Conservation (phyloP, 208 protist genomes). For the Blastocrithidia nonstop region DNA sequence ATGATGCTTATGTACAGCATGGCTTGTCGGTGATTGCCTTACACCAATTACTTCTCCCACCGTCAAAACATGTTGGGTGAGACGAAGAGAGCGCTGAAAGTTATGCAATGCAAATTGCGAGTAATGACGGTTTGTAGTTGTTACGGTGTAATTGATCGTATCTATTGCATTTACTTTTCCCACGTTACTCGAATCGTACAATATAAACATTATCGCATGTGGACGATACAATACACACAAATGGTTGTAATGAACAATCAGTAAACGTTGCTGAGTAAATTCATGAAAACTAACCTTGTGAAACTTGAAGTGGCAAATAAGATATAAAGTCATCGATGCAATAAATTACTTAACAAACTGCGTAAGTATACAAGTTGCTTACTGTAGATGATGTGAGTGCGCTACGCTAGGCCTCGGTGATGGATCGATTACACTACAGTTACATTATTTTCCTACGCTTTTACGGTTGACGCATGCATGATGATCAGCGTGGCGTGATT, state of each 20-base stretch:
- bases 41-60: conserved; percentile 55
- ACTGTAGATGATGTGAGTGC: conserved; percentile 12
- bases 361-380: neutral
- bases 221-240: neutral
- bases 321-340: neutral
- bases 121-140: conserved; percentile 38
- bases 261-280: no score
- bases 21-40: conserved; percentile 51
- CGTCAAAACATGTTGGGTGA: conserved; percentile 9
- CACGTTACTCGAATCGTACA: conserved; percentile 4
- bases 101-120: conserved; percentile 39
- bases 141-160: conserved; percentile 50
- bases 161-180: conserved; percentile 49
- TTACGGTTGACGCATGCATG: conserved; percentile 72
- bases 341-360: neutral
- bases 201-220: neutral
- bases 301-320: neutral
- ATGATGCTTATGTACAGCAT: no score
- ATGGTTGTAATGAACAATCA: no score
- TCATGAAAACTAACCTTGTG: neutral
- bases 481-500: conserved; percentile 67
- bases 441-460: conserved; percentile 77
- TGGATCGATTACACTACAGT: conserved; percentile 79
- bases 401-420: conserved; percentile 34
- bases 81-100: conserved; percentile 33